phyloP scores from a whole-genome alignment of 2,329 filamentous ascomycete genomes.

The Clonostachys rosea region DNA sequence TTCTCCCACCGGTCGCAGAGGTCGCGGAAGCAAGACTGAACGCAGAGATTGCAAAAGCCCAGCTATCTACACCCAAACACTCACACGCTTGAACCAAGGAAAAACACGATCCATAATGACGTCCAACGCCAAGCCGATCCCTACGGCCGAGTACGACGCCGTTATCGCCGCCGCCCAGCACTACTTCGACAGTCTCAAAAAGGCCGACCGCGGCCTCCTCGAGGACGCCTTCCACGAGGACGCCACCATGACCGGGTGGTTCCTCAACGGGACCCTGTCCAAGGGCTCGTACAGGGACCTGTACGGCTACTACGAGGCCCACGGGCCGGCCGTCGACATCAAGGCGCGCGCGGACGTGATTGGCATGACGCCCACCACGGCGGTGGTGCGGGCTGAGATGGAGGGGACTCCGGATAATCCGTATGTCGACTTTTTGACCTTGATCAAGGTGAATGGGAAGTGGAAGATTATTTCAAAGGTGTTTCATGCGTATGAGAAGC shows the following conservation, averaged over 20 bases:
- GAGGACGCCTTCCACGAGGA: conserved; percentile 7
- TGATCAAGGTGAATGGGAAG: conserved; percentile 1
- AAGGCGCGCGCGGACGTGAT: conserved; percentile 7
- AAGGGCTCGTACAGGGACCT: conserved; percentile 1
- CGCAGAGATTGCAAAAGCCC: no score
- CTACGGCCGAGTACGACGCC: conserved; percentile 5
- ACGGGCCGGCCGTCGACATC: conserved; percentile 2
- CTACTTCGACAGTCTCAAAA: conserved; percentile 5
- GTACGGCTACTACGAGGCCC: neutral
- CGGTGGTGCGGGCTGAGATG: conserved; percentile 8
- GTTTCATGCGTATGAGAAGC: no score
- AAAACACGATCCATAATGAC: neutral
- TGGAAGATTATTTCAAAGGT: no score
- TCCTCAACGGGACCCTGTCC: conserved; percentile 1
- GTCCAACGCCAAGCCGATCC: neutral
- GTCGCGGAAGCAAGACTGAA: no score
- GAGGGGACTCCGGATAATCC: conserved; percentile 2
- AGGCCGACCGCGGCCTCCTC: neutral
- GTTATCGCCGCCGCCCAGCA: conserved; percentile 3
- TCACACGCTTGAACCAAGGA: neutral
- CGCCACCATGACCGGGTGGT: conserved; percentile 6
- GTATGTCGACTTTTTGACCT: conserved; percentile 8
- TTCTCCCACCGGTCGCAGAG: no score
- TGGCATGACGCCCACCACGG: conserved; percentile 8
- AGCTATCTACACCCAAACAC: no score